Evolutionary conservation across 345 rosid genomes (phyloP), one percentile per base, ranked within the genome.

Genomic region (Diplotaxis tenuifolia): DNA sequence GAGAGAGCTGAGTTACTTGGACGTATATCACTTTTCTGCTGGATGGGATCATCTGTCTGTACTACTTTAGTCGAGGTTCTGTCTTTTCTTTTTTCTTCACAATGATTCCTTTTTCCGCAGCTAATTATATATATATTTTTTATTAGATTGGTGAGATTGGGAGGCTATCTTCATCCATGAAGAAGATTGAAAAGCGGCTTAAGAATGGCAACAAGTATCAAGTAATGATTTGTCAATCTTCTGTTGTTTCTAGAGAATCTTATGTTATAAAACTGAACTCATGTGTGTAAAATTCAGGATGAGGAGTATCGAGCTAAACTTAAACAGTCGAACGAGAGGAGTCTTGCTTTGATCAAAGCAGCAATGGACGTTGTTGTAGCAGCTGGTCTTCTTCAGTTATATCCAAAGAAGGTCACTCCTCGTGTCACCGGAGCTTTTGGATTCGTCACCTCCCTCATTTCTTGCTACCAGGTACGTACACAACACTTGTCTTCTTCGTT

Each of bases 11-110:
- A 96, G 54, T 83, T 89, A 60, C 65, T 96, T 16, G 97, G 98
- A 6, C 86, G 96, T n/a, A 85, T 96, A 66, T 96, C 99, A 12
- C 95, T 96, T 52, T 92, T 78, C 85, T 90, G 98, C 70, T 92
- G 98, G 98, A 79, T 96, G 96, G 96, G 99, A 75, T 90, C 99
- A 23, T 92, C 97, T 25, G 72, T 89, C 18, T 96, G 96, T 71
- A 63, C 84, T 65, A 82, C 96, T 72, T 83, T 90, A 86, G 95
- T 96, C 31, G 99, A 92, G 99, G 99, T 96, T 60, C 3, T n/a
- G 86, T 80, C 64, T 70, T 61, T 34, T 59, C 4, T 73, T 14
- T 65, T 70, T 29, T 11, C n/a, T 62, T 65, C 21, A 12, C 57
- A 10, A 22, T 59, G 34, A 42, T 42, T 16, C 42, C 15, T 7